phyloP scores from a whole-genome alignment of 805 yeast species.

The Blastobotrys americana region DNA sequence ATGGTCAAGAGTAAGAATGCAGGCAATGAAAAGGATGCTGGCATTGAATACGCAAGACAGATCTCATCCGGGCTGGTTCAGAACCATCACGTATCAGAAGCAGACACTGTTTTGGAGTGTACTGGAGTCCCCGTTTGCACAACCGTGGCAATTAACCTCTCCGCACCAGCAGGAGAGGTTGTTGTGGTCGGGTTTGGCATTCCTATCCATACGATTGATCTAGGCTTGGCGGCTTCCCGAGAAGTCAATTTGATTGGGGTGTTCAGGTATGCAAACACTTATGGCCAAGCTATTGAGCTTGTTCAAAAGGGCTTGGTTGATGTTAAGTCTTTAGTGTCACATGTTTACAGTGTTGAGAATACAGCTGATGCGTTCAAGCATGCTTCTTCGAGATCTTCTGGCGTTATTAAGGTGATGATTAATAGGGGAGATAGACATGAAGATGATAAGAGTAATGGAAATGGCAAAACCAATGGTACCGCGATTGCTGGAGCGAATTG shows the following conservation, averaged over 20 bases:
- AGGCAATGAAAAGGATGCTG: constrained; percentile 29
- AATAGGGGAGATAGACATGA: no score
- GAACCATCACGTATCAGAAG: constrained; percentile 28
- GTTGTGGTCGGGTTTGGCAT: constrained; percentile 29
- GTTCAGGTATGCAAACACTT: constrained; percentile 24
- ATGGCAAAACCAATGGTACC: no score
- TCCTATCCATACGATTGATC: constrained; percentile 25
- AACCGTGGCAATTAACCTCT: constrained; percentile 48
- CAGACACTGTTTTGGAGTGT: constrained; percentile 60
- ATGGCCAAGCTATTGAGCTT: constrained; percentile 20
- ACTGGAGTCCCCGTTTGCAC: constrained; percentile 69
- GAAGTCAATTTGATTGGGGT: constrained; percentile 27
- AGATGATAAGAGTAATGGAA: no score
- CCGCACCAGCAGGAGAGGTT: constrained; percentile 48
- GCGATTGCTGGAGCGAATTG: no score
- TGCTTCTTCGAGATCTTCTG: background rate
- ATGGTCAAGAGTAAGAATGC: constrained; percentile 16
- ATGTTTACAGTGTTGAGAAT: constrained; percentile 1
- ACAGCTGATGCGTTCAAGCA: constrained; percentile 5
- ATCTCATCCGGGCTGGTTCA: constrained; percentile 25
- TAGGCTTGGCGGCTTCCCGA: constrained; percentile 25
- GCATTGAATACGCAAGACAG: constrained; percentile 31
- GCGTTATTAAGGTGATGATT: background rate
- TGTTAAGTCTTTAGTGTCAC: constrained; percentile 7
- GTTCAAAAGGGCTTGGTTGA: constrained; percentile 7